Evolutionary conservation across 768 basidiomycete genomes (phyloP).

Genomic region (Kwoniella botswanensis): DNA sequence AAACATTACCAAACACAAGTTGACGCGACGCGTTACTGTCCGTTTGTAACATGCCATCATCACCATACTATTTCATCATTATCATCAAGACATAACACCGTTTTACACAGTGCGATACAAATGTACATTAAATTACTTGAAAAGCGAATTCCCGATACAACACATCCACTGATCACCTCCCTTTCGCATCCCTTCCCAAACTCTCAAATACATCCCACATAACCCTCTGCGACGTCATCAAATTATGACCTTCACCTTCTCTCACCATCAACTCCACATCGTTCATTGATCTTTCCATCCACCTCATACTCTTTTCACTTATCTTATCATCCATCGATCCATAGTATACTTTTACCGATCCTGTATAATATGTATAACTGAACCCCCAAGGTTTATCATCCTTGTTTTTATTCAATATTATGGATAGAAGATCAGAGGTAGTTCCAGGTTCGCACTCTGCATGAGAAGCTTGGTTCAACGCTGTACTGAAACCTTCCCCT

Average conservation of each 20-base stretch:
- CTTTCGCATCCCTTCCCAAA: slow-evolving; percentile 36
- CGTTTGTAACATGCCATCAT: too few species aligned
- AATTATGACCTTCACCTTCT: slow-evolving; percentile 84
- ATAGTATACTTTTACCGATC: slow-evolving; percentile 83
- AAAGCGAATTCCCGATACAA: not conserved
- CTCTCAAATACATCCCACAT: slow-evolving; percentile 57
- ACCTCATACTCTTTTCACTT: slow-evolving; percentile 83
- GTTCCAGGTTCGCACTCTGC: slow-evolving; percentile 91
- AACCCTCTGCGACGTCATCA: slow-evolving; percentile 78
- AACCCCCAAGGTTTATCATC: slow-evolving; percentile 83
- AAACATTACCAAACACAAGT: slow-evolving; percentile 2
- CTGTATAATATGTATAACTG: slow-evolving; percentile 77
- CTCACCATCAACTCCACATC: slow-evolving; percentile 80
- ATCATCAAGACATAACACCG: not conserved
- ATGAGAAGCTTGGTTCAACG: slow-evolving; percentile 90
- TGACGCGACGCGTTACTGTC: not conserved
- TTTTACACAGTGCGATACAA: not conserved
- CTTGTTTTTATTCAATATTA: slow-evolving; percentile 83
- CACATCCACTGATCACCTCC: not conserved
- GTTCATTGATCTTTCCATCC: slow-evolving; percentile 79
- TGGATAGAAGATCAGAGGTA: slow-evolving; percentile 86
- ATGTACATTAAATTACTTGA: not conserved
- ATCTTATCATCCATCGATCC: slow-evolving; percentile 94
- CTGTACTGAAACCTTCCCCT: slow-evolving; percentile 68
- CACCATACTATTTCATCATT: not conserved